Evolutionary conservation across 257 asterid species (phyloP).

Genomic region (Nicotiana attenuata): DNA sequence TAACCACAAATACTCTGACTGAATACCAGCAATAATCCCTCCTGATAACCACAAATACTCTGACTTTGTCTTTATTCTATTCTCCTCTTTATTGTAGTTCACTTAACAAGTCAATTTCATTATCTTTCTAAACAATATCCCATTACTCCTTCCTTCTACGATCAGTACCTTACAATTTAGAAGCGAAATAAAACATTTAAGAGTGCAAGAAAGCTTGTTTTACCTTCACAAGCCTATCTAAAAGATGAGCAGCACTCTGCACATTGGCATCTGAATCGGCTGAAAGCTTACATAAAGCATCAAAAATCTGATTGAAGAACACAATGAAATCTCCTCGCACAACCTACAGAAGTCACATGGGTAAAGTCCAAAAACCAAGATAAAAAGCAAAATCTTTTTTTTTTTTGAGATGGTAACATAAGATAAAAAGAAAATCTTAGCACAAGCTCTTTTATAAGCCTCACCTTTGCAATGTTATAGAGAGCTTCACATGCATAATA

Average conservation of each 20-base stretch:
- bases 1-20: not conserved
- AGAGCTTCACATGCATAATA: conserved; percentile 98
- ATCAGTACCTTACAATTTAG: no score
- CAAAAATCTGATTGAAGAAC: conserved; percentile 95
- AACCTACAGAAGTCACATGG: conserved; percentile 52
- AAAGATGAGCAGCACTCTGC: conserved; percentile 99
- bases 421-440: not conserved
- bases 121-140: not conserved
- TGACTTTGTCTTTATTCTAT: not conserved
- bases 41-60: not conserved
- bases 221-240: conserved; percentile 98
- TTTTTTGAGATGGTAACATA: not conserved
- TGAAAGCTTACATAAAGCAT: conserved; percentile 91
- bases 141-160: no score
- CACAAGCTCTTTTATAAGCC: conserved; percentile 11
- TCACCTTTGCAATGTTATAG: conserved; percentile 97
- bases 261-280: conserved; percentile 97
- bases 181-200: not conserved
- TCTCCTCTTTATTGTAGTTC: not conserved
- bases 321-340: conserved; percentile 98
- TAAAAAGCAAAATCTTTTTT: not conserved
- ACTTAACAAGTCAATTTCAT: not conserved
- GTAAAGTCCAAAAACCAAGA: conserved; percentile 20
- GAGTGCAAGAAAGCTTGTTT: no score
- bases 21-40: not conserved